phyloP scores from a whole-genome alignment of 345 rosid genomes.

The Stellera chamaejasme region DNA sequence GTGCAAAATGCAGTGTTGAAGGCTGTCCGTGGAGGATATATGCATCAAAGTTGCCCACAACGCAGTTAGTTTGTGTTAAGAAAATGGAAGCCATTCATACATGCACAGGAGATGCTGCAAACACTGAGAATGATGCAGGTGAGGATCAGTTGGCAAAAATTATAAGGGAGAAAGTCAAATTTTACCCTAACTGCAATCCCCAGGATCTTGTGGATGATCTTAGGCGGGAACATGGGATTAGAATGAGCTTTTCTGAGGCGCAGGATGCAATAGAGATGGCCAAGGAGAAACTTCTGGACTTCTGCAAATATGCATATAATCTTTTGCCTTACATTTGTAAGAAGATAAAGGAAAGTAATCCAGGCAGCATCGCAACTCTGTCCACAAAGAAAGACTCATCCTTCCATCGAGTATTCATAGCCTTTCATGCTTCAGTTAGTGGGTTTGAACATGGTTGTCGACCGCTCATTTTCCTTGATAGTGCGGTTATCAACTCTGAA shows the following conservation, averaged over 20 bases:
- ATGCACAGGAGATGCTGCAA: conserved; percentile 39
- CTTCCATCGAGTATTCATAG: conserved; percentile 46
- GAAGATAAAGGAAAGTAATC: conserved; percentile 41
- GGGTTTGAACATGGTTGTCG: conserved; percentile 56
- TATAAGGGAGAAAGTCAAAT: conserved; percentile 15
- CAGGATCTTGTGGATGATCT: conserved; percentile 38
- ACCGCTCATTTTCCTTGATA: conserved; percentile 47
- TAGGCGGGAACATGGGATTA: conserved; percentile 43
- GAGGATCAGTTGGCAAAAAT: conserved; percentile 27
- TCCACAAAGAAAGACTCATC: conserved; percentile 27
- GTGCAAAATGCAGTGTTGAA: conserved; percentile 36
- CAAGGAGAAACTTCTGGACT: conserved; percentile 41
- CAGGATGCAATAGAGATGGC: conserved; percentile 59
- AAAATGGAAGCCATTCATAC: conserved; percentile 39
- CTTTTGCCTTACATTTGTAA: conserved; percentile 48
- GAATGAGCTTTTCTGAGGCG: conserved; percentile 40
- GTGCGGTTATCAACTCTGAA: conserved; percentile 33
- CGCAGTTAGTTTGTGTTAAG: conserved; percentile 34
- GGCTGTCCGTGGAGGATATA: conserved; percentile 50
- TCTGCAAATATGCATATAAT: conserved; percentile 35
- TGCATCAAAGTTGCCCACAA: conserved; percentile 41
- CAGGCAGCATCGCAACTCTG: conserved; percentile 42
- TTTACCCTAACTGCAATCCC: conserved; percentile 40
- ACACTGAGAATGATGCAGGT: conserved; percentile 44
- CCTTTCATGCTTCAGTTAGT: conserved; percentile 39